A percentile compares a stretch with the other conserved stretches of the same genome.
Conservation (phyloP, 306 rosid genomes). For the Trifolium dubium region DNA sequence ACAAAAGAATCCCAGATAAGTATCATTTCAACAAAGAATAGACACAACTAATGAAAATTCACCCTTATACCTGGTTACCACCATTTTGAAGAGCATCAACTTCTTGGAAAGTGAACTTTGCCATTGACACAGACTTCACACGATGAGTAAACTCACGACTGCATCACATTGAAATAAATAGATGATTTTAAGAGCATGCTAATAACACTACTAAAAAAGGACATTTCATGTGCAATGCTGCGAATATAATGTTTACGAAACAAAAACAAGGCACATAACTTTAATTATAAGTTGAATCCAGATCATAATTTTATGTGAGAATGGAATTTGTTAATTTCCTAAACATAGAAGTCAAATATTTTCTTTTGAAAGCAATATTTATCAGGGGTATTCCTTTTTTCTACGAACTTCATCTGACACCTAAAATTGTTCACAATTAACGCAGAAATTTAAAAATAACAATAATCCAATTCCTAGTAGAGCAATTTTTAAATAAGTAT, state of each 20-base stretch:
- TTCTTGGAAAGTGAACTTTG: constrained; percentile 88
- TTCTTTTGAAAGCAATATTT: neutral
- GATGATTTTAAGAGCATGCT: constrained; percentile 1
- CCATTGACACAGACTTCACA: constrained; percentile 96
- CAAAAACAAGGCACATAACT: constrained; percentile 8
- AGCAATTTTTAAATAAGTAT: constrained; percentile 1
- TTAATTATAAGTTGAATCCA: neutral
- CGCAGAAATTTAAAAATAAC: neutral
- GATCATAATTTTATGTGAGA: neutral
- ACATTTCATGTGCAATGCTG: constrained; percentile 4
- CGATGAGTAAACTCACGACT: constrained; percentile 99
- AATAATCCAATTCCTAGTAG: neutral
- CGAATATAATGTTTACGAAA: neutral
- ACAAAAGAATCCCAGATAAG: constrained; percentile 29
- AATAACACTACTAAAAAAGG: constrained; percentile 6
- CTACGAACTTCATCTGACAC: constrained; percentile 6
- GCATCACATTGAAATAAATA: constrained; percentile 40
- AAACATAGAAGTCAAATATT: neutral
- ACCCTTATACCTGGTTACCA: constrained; percentile 83
- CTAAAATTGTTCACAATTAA: neutral
- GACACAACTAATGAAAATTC: constrained; percentile 16
- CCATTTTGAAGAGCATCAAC: constrained; percentile 91
- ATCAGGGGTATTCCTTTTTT: neutral
- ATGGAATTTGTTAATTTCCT: neutral
- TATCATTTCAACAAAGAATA: constrained; percentile 41